A percentile compares a stretch with the other conserved stretches of the same genome.
phyloP scores from a whole-genome alignment of 2,329 filamentous ascomycete genomes.

The Gyromitra esculenta region DNA sequence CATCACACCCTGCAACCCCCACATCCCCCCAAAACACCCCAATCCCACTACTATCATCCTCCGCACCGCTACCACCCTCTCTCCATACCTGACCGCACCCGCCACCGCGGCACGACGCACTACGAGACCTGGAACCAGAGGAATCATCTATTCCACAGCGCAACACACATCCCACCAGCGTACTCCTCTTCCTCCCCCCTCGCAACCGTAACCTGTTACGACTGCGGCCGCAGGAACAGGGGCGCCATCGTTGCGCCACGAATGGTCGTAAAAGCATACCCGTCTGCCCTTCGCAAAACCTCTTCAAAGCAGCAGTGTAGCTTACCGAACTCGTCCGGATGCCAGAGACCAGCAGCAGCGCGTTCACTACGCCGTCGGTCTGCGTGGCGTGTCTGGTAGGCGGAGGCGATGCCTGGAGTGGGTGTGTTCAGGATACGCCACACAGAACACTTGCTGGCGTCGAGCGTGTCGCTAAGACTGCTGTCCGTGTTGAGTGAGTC shows the following conservation, averaged over 20 bases:
- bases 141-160: not conserved
- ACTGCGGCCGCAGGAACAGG: not conserved
- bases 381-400: not conserved
- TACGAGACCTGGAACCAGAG: not conserved
- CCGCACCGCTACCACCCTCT: not conserved
- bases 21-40: not conserved
- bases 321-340: not conserved
- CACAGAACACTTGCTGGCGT: not conserved
- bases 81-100: constrained; percentile 3
- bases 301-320: not conserved
- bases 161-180: not conserved
- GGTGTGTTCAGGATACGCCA: constrained; percentile 8
- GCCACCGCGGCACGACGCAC: not conserved
- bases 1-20: not conserved
- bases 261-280: not conserved
- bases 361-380: constrained; percentile 1
- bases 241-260: not conserved
- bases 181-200: not conserved
- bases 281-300: not conserved
- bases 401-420: not conserved
- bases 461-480: not conserved
- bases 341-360: not conserved
- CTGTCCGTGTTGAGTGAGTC: not conserved
- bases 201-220: not conserved
- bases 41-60: not conserved